Evolutionary conservation across 2,329 filamentous ascomycete species (phyloP), one percentile per base, ranked within the genome.

Genomic region (Tolypocladium capitatum): DNA sequence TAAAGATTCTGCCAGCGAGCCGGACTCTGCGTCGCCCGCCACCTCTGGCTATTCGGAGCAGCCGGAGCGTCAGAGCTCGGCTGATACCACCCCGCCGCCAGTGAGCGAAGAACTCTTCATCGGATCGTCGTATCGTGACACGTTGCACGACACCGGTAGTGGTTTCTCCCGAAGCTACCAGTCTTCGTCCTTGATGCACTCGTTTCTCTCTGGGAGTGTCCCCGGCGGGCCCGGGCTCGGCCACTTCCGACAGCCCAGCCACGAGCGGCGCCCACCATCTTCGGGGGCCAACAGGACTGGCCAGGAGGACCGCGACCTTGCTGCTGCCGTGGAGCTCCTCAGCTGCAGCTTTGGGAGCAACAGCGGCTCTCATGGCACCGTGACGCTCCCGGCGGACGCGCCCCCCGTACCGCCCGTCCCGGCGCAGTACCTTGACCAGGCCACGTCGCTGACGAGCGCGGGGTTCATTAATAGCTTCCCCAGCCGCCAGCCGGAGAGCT

Each of bases 31-130:
- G 21, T 95, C 90, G 20, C 88, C 90, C 3, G 81, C 81, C 21
- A 85, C 84, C 20, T 94, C 88, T 30, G 82, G 81, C 27, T 87
- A 83, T 46, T 94, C 86, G 27, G 88, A 91, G 49, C 81, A 77
- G 46, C 82, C 83, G 56, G 85, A 87, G 49, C 78, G 80, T 47
- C 75, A 82, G 59, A 94, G 89, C 71, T 97, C 91, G 46, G 82
- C 84, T 35, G 88, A 95, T 63, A 97, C 90, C 43, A 96, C 91
- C 16, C 92, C 92, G 42, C 90, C 91, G 46, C 91, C 91, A 20
- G 80, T 83, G 56, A 70, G 75, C 52, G 86, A 91, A 49, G 74
- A 77, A 47, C 74, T 81, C 53, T 68, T 75, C 31, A 69, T 74
- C 48, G 75, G 71, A 47, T 64, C 67, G 46, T 68, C 69, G 16